A percentile compares a stretch with the other conserved stretches of the same genome.
Evolutionary conservation across 1,139 yeast genomes (phyloP).

Genomic region (Debaryomyces psychrophilus): DNA sequence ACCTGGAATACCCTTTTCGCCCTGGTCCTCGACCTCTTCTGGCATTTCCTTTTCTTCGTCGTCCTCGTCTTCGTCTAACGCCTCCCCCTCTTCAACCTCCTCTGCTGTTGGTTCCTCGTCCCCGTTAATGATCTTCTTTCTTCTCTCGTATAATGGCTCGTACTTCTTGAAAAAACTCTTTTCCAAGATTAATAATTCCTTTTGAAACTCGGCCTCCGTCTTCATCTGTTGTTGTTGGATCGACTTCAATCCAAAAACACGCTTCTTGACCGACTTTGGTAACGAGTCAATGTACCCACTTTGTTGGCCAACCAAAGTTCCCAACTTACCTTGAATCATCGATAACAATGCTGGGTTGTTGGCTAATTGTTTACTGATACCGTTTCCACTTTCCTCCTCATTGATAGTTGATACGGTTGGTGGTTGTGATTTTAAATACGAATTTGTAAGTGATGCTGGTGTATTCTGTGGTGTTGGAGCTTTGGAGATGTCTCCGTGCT

Average conservation of each 20-base stretch:
- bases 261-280: slow-evolving; percentile 73
- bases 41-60: slow-evolving; percentile 52
- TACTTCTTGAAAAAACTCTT: slow-evolving; percentile 75
- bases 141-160: slow-evolving; percentile 74
- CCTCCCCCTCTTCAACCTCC: slow-evolving; percentile 78
- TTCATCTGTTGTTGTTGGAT: slow-evolving; percentile 80
- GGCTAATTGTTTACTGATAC: slow-evolving; percentile 53
- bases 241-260: slow-evolving; percentile 84
- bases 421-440: slow-evolving; percentile 69
- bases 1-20: slow-evolving; percentile 77
- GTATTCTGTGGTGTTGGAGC: slow-evolving; percentile 99
- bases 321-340: slow-evolving; percentile 90
- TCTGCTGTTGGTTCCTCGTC: slow-evolving; percentile 73
- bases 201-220: slow-evolving; percentile 89
- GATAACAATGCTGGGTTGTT: slow-evolving; percentile 78
- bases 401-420: slow-evolving; percentile 79
- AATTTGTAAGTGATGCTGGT: slow-evolving; percentile 84
- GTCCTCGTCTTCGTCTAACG: slow-evolving; percentile 57
- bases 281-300: slow-evolving; percentile 83
- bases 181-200: slow-evolving; percentile 84
- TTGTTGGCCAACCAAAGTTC: slow-evolving; percentile 80
- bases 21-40: slow-evolving; percentile 43
- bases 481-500: slow-evolving; percentile 76
- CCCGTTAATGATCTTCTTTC: slow-evolving; percentile 76
- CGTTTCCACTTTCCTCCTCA: slow-evolving; percentile 58